A percentile compares a stretch with the other conserved stretches of the same genome.
phyloP scores from a whole-genome alignment of 345 rosid species.

The Citrus medica region DNA sequence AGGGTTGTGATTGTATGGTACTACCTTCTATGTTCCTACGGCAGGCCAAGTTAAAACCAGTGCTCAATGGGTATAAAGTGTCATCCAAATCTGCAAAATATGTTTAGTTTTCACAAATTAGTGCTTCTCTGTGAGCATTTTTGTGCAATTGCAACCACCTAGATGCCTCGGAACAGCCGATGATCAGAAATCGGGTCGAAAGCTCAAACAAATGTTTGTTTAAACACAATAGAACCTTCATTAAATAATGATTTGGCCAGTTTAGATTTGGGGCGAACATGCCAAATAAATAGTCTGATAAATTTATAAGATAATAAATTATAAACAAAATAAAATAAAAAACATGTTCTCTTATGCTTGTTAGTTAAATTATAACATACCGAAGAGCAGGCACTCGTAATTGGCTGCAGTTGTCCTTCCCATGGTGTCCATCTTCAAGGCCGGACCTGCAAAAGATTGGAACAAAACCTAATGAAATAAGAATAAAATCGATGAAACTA shows the following conservation, averaged over 20 bases:
- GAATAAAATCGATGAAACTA: neutral
- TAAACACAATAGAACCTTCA: too few species aligned
- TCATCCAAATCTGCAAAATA: constrained; percentile 78
- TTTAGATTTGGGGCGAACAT: too few species aligned
- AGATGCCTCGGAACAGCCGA: neutral
- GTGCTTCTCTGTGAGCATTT: neutral
- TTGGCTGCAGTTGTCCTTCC: constrained; percentile 35
- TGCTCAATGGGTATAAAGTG: constrained; percentile 73
- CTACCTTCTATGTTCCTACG: constrained; percentile 80
- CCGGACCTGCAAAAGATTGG: constrained; percentile 22
- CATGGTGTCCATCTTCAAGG: constrained; percentile 49
- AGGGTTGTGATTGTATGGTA: neutral
- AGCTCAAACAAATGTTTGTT: too few species aligned
- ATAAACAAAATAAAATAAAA: too few species aligned
- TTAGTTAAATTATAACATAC: constrained; percentile 22
- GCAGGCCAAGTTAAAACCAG: constrained; percentile 79
- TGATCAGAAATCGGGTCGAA: too few species aligned
- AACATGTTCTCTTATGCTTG: too few species aligned
- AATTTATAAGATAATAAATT: too few species aligned
- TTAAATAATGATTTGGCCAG: too few species aligned
- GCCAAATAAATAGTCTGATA: too few species aligned
- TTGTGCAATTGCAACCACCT: neutral
- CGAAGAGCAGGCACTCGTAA: constrained; percentile 83
- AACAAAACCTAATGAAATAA: neutral
- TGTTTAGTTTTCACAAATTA: constrained; percentile 1